These are phyloP conservation scores for Paxillus ammoniavirescens DNA, from an alignment of 768 basidiomycete species.

Conservation along the genomic window DNA sequence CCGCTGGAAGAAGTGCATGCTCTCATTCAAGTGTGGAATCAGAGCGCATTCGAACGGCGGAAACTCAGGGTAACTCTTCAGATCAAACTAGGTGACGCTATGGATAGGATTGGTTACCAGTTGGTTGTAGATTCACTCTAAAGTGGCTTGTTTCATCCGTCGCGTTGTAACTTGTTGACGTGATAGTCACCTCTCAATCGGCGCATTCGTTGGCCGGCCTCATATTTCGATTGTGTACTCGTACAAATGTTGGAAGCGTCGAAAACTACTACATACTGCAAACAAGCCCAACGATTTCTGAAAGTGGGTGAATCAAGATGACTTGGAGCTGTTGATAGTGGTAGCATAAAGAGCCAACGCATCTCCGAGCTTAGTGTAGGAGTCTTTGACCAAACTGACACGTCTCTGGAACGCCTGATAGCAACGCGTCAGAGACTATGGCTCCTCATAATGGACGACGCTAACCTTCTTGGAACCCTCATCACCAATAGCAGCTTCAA, in stretches of 20 bases:
- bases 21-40: constrained; percentile 28
- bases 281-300: neutral
- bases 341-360: neutral
- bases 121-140: constrained; percentile 29
- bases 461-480: neutral
- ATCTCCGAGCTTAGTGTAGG: neutral
- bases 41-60: constrained; percentile 32
- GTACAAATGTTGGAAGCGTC: neutral
- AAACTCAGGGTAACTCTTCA: constrained; percentile 24
- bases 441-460: neutral
- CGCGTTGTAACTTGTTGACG: neutral
- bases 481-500: neutral
- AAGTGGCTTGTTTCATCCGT: neutral
- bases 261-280: neutral
- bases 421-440: neutral
- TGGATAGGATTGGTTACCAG: constrained; percentile 5
- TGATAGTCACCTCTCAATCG: no score
- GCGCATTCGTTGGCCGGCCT: neutral
- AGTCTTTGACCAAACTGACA: neutral
- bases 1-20: constrained; percentile 23
- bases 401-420: neutral
- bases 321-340: neutral
- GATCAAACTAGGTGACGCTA: neutral
- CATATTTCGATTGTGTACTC: neutral
- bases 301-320: neutral